Base-by-base conservation (phyloP, 495 filamentous ascomycete genomes). In the Pyrenopolyporus hunteri region DNA sequence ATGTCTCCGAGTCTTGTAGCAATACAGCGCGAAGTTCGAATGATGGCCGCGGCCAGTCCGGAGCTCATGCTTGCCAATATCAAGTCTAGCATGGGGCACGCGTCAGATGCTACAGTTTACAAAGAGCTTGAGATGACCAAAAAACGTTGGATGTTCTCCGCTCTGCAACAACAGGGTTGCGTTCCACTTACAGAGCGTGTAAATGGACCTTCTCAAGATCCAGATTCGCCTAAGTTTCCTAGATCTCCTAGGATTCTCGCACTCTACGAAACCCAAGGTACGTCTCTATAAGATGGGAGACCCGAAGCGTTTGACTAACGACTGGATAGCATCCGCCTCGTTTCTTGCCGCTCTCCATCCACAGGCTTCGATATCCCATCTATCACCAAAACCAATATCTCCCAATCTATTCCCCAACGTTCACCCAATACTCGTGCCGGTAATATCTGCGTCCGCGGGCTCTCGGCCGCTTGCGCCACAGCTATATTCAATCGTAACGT, bases 111-210 rank as follows among this genome's bases (percentile, higher is more conserved):
- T 6, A 64, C 50, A 5, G 66, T 76, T 13, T 78, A 73, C 46
- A 73, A 69, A 52, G 70, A 76, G 17, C 58, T 74, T 19, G 74
- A 76, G 54, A 72, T 72, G 66, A 64, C 70, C 13, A 78, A 74
- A 58, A 76, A 76, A 42, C 65, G 74, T 20, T 77, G 76, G 77
- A 71, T 79, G 71, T 72, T 78, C 19, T 76, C 75, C 13, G 75
- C 74, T 0, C 57, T 78, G 17, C 57, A 67, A 19, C 57, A 68
- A 6, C 57, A 66, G 14, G 69, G 69, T 8, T 69, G 67, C 45
- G 50, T 55, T 17, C 45, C 62, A 17, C 36, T 69, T 4, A 29
- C 26, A 1, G 63, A 63, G 4, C 32, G 56, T 9, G 11, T n/a
- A 36, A 48, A 50, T 36, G 47, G 33, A 7, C 28, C 22, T 19